Base-by-base conservation (phyloP, 257 asterid genomes). In the Solanum chmielewskii region DNA sequence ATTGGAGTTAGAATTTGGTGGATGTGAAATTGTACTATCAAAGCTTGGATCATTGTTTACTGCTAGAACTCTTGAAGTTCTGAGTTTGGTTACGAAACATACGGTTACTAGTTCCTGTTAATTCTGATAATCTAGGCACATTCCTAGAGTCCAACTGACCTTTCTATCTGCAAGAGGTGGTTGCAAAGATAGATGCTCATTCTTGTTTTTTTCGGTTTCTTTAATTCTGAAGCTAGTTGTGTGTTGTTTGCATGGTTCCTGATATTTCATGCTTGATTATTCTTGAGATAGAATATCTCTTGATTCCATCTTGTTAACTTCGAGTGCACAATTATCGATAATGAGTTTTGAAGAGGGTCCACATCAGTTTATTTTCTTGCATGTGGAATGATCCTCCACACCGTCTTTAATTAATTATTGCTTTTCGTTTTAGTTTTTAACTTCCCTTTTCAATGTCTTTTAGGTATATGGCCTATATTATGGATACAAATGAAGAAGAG, bases 401-500 rank as follows among this genome's bases (percentile, higher is more conserved):
- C 42, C 25, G 42, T 45, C 84, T 47, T 45, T 16, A 9, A 45
- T 27, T 18, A 10, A 16, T 45, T 45, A 45, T 78, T 45, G 64
- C 15, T 18, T 27, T 44, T 78, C n/a, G 27, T 29, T 78, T 78
- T 45, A 44, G 59, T 44, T 44, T 25, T 77, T 77, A 45, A 45
- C 64, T 27, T 27, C 66, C 29, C 42, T 78, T 78, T 45, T 45
- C n/a, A 25, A 76, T 37, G 47, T 77, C 56, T 86, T 73, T 20
- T 88, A 97, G 99, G 99, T 97, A 97, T 83, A 97, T 97, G 99
- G 98, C 99, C 13, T 97, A 95, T 90, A 97, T 97, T 87, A 96
- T 97, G 99, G 99, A 97, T 88, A 97, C 99, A 78, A 97, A 97
- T 89, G 99, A 97, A 90, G 99, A 97, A 90, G 99, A 97, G 94